Conservation (phyloP, 805 yeast species). For the Candida fluviatilis region DNA sequence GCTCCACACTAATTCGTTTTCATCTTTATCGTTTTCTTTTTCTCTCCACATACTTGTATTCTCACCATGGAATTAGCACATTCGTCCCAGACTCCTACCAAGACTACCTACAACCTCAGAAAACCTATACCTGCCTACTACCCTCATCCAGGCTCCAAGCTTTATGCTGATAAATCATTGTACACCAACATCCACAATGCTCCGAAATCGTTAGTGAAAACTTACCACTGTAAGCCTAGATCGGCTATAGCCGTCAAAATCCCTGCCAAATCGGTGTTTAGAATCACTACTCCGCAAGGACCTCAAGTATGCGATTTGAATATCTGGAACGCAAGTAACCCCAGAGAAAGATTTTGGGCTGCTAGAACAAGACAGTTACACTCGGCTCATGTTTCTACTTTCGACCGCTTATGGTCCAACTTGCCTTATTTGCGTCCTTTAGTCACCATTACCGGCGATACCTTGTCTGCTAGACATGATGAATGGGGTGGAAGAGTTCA, state of each 20-base stretch:
- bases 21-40: not conserved
- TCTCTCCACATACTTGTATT: not conserved
- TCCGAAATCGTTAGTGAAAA: conserved; percentile 39
- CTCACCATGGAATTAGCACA: conserved; percentile 3
- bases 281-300: conserved; percentile 62
- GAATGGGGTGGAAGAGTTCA: conserved; percentile 66
- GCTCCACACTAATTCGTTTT: no score
- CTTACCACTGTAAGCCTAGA: conserved; percentile 47
- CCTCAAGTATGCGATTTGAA: conserved; percentile 71
- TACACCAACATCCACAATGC: conserved; percentile 44
- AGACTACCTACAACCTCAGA: conserved; percentile 30
- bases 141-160: conserved; percentile 51
- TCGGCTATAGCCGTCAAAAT: conserved; percentile 60
- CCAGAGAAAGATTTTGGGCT: conserved; percentile 67
- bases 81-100: conserved; percentile 30
- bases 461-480: conserved; percentile 51
- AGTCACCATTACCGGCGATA: conserved; percentile 60
- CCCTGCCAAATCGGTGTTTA: conserved; percentile 55
- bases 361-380: conserved; percentile 65
- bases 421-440: conserved; percentile 63
- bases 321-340: conserved; percentile 58
- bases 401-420: conserved; percentile 62
- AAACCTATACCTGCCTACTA: conserved; percentile 55
- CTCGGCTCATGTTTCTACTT: conserved; percentile 56
- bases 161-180: conserved; percentile 47